These are phyloP conservation scores for Limonium bicolor DNA, from an alignment of 148 eudicot species.

Conservation along the genomic window DNA sequence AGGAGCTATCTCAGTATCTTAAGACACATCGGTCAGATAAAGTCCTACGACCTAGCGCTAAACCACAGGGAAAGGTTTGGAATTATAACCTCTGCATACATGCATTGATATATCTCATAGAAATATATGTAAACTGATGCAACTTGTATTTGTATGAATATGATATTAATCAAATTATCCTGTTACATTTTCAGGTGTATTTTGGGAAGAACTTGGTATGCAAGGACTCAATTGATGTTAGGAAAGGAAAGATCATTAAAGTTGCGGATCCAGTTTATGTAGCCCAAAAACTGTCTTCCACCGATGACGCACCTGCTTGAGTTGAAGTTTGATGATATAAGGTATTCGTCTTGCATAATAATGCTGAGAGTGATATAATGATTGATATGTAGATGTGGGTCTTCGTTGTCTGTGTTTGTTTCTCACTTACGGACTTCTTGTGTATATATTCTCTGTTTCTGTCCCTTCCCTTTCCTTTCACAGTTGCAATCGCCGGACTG, in stretches of 20 bases:
- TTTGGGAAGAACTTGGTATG: constrained; percentile 82
- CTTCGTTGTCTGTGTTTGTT: too few relatives aligned
- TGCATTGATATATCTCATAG: not conserved
- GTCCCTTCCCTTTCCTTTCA: too few relatives aligned
- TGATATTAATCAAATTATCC: not conserved
- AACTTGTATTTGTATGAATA: not conserved
- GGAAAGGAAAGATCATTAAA: constrained; percentile 28
- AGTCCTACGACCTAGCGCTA: constrained; percentile 42
- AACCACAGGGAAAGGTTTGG: constrained; percentile 57
- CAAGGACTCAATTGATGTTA: constrained; percentile 28
- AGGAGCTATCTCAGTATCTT: constrained; percentile 54
- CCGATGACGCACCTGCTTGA: constrained; percentile 64
- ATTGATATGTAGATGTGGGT: too few relatives aligned
- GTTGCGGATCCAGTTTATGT: constrained; percentile 69
- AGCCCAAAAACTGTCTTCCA: constrained; percentile 26
- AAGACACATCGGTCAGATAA: constrained; percentile 50
- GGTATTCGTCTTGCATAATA: too few relatives aligned
- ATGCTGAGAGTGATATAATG: too few relatives aligned
- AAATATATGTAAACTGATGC: not conserved
- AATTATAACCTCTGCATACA: not conserved
- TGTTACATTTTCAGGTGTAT: constrained; percentile 37
- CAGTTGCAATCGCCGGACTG: too few relatives aligned
- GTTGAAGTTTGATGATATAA: too few relatives aligned
- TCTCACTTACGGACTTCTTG: too few relatives aligned
- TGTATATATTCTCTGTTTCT: too few relatives aligned